Evolutionary conservation across 2,329 filamentous ascomycete genomes (phyloP), one percentile per base, ranked within the genome.

Genomic region (Fusarium subglutinans): DNA sequence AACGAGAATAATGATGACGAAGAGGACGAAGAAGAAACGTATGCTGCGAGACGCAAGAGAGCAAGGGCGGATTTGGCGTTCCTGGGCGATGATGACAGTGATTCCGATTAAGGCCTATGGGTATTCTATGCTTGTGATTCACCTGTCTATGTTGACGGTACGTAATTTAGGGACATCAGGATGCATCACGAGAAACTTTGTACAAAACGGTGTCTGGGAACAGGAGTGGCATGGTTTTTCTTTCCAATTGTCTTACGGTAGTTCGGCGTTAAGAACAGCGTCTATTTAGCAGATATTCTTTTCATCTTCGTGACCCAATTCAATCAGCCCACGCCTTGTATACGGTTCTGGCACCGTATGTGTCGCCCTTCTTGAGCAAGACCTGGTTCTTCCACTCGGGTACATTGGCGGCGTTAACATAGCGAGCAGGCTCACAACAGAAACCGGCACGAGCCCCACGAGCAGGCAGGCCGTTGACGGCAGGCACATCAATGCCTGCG

Each of bases 371-470:
- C 87, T 93, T 96, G 72, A 98, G 84, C 35, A 96, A 74, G 70
- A 94, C 91, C 90, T 94, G 94, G 59, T 85, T 85, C 83, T 89
- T 93, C 93, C 95, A 97, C 78, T 92, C 91, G 0, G 92, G 90
- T 55, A 93, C 90, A 78, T 98, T 98, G 79, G 91, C 86, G 1
- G 95, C 95, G 82, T 98, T 96, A 63, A 98, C 93, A 81, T 93
- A 98, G 28, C 96, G 90, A 78, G 93, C 94, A 0, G 96, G 95
- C 86, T 99, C 96, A 48, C 98, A 92, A 82, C 95, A 98, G 85
- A 98, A 97, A 0, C 93, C 96, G 50, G 91, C 90, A 55, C 94
- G 89, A 8, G 90, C 80, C 0, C 88, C 89, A 55, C 94, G 89
- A 2, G 92, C 91, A 1, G 92, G 90, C 35, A 89, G 82, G 6